phyloP scores from a whole-genome alignment of 2,329 filamentous ascomycete genomes.

The Fusarium austroafricanum region DNA sequence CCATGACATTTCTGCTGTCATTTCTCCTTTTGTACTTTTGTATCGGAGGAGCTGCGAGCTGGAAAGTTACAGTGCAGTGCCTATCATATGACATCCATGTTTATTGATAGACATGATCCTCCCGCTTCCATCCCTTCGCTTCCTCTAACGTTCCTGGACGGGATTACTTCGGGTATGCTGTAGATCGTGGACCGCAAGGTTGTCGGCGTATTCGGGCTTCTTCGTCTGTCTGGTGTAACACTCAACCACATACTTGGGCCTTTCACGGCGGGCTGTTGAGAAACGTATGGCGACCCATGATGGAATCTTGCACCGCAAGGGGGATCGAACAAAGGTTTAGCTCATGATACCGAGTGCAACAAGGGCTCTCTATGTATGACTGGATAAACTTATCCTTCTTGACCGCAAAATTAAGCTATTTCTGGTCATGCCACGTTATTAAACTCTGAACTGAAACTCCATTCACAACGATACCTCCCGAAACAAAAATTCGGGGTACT shows the following conservation, averaged over 20 bases:
- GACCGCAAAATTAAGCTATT: conserved; percentile 11
- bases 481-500: neutral
- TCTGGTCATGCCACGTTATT: neutral
- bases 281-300: conserved; percentile 14
- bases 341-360: neutral
- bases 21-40: conserved; percentile 5
- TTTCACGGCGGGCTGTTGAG: conserved; percentile 17
- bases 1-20: neutral
- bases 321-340: conserved; percentile 3
- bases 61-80: no score
- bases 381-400: neutral
- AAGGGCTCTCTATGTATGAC: neutral
- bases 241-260: conserved; percentile 27
- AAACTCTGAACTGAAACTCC: conserved; percentile 1
- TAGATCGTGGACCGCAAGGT: conserved; percentile 19
- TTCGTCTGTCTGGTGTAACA: conserved; percentile 17
- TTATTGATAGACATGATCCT: conserved; percentile 24
- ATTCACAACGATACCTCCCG: neutral
- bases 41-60: neutral
- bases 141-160: neutral
- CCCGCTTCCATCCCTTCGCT: neutral
- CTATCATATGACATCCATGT: neutral
- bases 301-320: conserved; percentile 15
- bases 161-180: conserved; percentile 27
- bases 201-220: conserved; percentile 20